Evolutionary conservation across 257 asterid genomes (phyloP).

Genomic region (Pogostemon cablin): DNA sequence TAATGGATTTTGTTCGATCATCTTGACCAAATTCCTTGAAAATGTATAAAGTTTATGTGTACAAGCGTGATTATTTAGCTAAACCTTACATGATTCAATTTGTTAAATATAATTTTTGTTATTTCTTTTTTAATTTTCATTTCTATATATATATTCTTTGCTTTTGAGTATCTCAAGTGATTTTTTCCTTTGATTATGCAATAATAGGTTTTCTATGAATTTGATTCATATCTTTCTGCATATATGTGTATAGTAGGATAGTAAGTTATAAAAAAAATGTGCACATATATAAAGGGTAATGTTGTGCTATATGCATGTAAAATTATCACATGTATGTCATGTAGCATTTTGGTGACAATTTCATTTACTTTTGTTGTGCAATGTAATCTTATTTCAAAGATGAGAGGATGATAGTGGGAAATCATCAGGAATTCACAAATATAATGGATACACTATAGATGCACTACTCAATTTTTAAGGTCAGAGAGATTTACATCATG

Average conservation of each 20-base stretch:
- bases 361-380: too few relatives aligned
- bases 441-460: too few relatives aligned
- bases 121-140: conserved; percentile 5
- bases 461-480: too few relatives aligned
- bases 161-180: neutral
- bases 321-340: neutral
- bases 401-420: too few relatives aligned
- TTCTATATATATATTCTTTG: neutral
- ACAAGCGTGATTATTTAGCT: conserved; percentile 36
- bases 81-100: conserved; percentile 65
- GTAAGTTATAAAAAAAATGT: too few relatives aligned
- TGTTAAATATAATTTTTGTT: conserved; percentile 40
- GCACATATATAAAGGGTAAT: neutral
- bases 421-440: too few relatives aligned
- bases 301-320: neutral
- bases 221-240: neutral
- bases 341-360: neutral
- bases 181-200: neutral
- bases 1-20: conserved; percentile 58
- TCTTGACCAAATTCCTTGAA: conserved; percentile 60
- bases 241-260: neutral
- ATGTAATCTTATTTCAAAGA: too few relatives aligned
- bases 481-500: too few relatives aligned
- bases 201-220: neutral
- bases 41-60: conserved; percentile 54